phyloP scores from a whole-genome alignment of 371 early-diverging fungal genomes.

The Mortierella sp. region DNA sequence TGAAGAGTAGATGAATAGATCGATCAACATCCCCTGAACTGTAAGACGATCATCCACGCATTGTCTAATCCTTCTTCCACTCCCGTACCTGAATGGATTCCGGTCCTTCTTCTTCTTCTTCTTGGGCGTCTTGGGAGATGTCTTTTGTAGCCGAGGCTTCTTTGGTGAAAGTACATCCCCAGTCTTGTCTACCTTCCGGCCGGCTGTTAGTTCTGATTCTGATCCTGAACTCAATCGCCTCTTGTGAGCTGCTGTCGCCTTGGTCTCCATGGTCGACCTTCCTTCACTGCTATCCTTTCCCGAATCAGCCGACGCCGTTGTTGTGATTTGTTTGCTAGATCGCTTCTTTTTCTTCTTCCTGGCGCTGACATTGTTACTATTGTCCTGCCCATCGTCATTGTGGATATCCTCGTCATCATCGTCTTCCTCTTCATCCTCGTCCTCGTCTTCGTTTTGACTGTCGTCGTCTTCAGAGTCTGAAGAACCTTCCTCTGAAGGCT shows the following conservation, averaged over 20 bases:
- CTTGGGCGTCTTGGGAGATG: slow-evolving; percentile 11
- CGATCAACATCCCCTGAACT: no score
- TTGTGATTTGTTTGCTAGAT: slow-evolving; percentile 3
- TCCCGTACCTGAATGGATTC: slow-evolving; percentile 40
- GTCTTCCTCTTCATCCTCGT: slow-evolving; percentile 22
- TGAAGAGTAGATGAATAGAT: neutral
- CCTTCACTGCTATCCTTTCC: slow-evolving; percentile 1
- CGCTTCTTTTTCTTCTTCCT: slow-evolving; percentile 34
- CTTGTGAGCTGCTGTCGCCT: slow-evolving; percentile 21
- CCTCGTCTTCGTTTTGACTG: slow-evolving; percentile 21
- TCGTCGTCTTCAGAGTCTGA: slow-evolving; percentile 26
- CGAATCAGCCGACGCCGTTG: neutral
- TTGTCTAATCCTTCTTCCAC: neutral
- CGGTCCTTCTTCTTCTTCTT: slow-evolving; percentile 25
- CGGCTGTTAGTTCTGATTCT: slow-evolving; percentile 25
- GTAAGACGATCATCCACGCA: no score
- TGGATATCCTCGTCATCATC: slow-evolving; percentile 15
- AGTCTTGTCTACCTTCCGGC: slow-evolving; percentile 15
- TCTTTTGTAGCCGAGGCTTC: slow-evolving; percentile 44
- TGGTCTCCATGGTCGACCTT: neutral
- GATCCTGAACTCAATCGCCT: slow-evolving; percentile 43
- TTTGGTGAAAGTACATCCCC: slow-evolving; percentile 42
- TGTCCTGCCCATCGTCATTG: slow-evolving; percentile 9
- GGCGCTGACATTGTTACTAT: neutral
- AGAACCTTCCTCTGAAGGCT: slow-evolving; percentile 18